Base-by-base conservation (phyloP, 2,329 filamentous ascomycete species). In the Pestalotiopsis sp. region DNA sequence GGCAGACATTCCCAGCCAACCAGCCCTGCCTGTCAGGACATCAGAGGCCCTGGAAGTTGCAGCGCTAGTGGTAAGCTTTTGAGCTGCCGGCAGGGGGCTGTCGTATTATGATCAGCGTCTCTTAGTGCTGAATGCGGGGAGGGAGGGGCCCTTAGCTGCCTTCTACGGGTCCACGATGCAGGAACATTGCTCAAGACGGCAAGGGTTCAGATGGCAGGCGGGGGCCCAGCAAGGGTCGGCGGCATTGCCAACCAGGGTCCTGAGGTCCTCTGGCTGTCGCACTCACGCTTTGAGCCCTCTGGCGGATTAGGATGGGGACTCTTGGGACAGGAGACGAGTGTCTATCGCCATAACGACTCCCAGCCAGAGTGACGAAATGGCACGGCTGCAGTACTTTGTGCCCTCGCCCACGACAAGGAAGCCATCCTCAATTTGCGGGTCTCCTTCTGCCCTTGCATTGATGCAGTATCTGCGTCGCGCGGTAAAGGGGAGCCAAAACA, bases 281-380 rank as follows among this genome's bases (percentile, higher is more conserved):
- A 25, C 20, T 41, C 23, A 31, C 20, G 31, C 27, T 39, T 23
- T 41, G 17, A 62, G 31, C 66, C 27, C 20, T 56, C 31, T 67
- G 36, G 23, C 45, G 57, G 20, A 39, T 23, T 62, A 25, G 25
- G 14, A 52, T 52, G 14, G 14, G 14, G 14, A n/a, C 17, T n/a
- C 45, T 39, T 36, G 59, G 59, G n/a, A 23, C 17, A 25, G 17
- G 25, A 62, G 59, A 27, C 20, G 11, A 62, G 64, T 69, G 68
- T 64, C 64, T 52, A 69, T 69, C 68, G 52, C 59, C 45, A 67
- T 66, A 27, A 25, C 36, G 27, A 25, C 27, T 36, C 56, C 57
- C 62, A 25, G 59, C 31, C 27, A 57, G 11, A 41, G 68, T 69
- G 68, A 69, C 68, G 64, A 63, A 59, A 69, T 69, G 57, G 57